phyloP scores from a whole-genome alignment of 805 yeast species.

The Barnettozyma pratensis region DNA sequence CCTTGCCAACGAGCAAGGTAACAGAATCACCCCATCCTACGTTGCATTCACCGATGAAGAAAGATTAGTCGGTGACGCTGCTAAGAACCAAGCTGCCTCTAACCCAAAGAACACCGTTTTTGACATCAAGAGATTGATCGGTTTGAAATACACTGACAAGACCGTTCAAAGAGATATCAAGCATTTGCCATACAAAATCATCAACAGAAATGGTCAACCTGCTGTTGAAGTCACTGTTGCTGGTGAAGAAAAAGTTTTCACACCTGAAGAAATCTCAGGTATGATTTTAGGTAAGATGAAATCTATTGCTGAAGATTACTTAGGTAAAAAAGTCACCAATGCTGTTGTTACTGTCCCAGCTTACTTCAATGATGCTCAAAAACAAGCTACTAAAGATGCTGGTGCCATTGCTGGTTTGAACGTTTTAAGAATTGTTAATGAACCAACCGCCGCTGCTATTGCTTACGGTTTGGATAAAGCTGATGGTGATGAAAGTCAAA shows the following conservation, averaged over 20 bases:
- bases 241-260: slow-evolving; percentile 72
- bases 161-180: slow-evolving; percentile 78
- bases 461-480: slow-evolving; percentile 89
- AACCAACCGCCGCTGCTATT: slow-evolving; percentile 97
- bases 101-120: slow-evolving; percentile 84
- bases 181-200: slow-evolving; percentile 73
- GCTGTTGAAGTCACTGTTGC: slow-evolving; percentile 68
- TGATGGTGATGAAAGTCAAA: slow-evolving; percentile 72
- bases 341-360: slow-evolving; percentile 95
- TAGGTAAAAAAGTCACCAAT: slow-evolving; percentile 79
- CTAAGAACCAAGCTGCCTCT: slow-evolving; percentile 91
- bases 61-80: slow-evolving; percentile 93
- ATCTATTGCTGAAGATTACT: slow-evolving; percentile 84
- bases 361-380: slow-evolving; percentile 88
- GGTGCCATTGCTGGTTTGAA: slow-evolving; percentile 89
- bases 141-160: slow-evolving; percentile 70
- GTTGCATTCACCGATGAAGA: slow-evolving; percentile 92
- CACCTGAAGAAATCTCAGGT: slow-evolving; percentile 91
- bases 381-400: slow-evolving; percentile 92
- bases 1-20: slow-evolving; percentile 94
- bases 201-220: slow-evolving; percentile 75
- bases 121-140: slow-evolving; percentile 89
- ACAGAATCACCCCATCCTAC: slow-evolving; percentile 93
- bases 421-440: slow-evolving; percentile 84
- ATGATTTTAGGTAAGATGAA: slow-evolving; percentile 92